Evolutionary conservation across 768 basidiomycete genomes (phyloP).

Genomic region (Amanita pallidorosea): DNA sequence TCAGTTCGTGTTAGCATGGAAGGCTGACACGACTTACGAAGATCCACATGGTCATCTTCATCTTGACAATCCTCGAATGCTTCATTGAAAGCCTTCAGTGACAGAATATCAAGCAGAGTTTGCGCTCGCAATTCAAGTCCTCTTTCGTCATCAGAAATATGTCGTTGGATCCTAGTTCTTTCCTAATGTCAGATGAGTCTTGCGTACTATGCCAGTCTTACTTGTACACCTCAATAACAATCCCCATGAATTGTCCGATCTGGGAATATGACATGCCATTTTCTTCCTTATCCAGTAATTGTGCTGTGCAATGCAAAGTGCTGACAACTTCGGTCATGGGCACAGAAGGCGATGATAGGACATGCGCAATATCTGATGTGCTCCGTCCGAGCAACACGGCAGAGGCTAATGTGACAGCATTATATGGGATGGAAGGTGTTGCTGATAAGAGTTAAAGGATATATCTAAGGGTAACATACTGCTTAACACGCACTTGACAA

Average conservation of each 20-base stretch:
- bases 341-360: constrained; percentile 32
- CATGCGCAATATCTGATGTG: constrained; percentile 51
- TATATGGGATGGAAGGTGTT: constrained; percentile 10
- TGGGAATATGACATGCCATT: constrained; percentile 28
- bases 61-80: constrained; percentile 64
- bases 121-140: constrained; percentile 40
- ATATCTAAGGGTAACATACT: background rate
- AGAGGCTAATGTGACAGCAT: constrained; percentile 19
- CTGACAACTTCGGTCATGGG: constrained; percentile 32
- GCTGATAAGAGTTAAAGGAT: background rate
- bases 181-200: constrained; percentile 3
- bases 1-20: background rate
- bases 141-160: constrained; percentile 14
- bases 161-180: constrained; percentile 13
- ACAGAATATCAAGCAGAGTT: constrained; percentile 57
- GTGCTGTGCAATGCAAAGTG: constrained; percentile 35
- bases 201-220: constrained; percentile 10
- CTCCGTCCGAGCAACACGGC: constrained; percentile 42
- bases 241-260: constrained; percentile 30
- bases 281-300: constrained; percentile 33
- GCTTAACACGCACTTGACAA: constrained; percentile 8
- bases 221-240: constrained; percentile 41
- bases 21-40: constrained; percentile 30
- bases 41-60: constrained; percentile 42
- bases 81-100: constrained; percentile 43